A percentile compares a stretch with the other conserved stretches of the same genome.
These are phyloP conservation scores for Pyrrhoderma lamaoense DNA, from an alignment of 1,284 basidiomycete genomes.

Conservation along the genomic window DNA sequence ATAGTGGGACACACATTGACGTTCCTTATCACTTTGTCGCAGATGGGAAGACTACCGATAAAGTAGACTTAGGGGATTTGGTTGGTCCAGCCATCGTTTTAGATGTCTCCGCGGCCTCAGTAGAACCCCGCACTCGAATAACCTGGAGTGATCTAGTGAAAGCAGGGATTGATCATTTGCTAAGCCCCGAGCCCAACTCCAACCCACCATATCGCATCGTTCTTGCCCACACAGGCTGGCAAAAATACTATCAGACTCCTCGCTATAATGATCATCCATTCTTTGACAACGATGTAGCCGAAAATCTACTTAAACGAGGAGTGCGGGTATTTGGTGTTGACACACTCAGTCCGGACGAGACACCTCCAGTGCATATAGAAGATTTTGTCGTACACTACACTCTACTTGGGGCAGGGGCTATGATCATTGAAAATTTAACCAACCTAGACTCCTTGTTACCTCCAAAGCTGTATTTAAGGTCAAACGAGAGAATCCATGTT, in stretches of 20 bases:
- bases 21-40: conserved; percentile 64
- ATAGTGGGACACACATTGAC: conserved; percentile 67
- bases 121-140: conserved; percentile 37
- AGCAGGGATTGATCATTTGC: conserved; percentile 20
- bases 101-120: conserved; percentile 28
- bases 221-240: conserved; percentile 56
- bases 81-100: conserved; percentile 45
- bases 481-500: conserved; percentile 37
- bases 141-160: conserved; percentile 42
- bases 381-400: conserved; percentile 48
- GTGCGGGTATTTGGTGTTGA: conserved; percentile 53
- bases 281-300: conserved; percentile 45
- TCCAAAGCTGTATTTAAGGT: conserved; percentile 35
- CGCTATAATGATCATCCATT: conserved; percentile 58
- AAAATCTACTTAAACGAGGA: conserved; percentile 40
- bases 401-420: conserved; percentile 46
- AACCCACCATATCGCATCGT: conserved; percentile 34
- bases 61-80: conserved; percentile 44
- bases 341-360: conserved; percentile 59
- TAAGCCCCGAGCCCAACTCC: conserved; percentile 27
- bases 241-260: conserved; percentile 41
- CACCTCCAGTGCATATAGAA: conserved; percentile 31
- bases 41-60: conserved; percentile 45
- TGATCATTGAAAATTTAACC: conserved; percentile 65
- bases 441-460: not conserved